Conservation (phyloP, 2,329 filamentous ascomycete species). For the Pseudogymnoascus sp. region DNA sequence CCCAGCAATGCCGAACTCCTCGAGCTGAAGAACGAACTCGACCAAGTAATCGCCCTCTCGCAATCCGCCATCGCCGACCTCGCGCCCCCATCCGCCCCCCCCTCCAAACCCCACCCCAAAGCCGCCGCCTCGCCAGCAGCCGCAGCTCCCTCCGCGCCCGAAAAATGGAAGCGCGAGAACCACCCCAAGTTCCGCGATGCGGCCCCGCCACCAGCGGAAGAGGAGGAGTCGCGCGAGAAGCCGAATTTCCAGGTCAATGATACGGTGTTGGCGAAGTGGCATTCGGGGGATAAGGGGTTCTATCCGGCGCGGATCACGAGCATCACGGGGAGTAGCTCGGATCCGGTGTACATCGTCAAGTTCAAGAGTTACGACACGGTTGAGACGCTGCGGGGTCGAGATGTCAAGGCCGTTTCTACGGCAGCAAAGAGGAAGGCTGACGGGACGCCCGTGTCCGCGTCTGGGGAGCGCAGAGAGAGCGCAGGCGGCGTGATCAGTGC, state of each 20-base stretch:
- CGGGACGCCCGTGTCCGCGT: slow-evolving; percentile 46
- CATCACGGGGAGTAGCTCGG: slow-evolving; percentile 84
- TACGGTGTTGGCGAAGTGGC: slow-evolving; percentile 81
- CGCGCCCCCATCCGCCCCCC: slow-evolving; percentile 42
- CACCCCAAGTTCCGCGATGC: slow-evolving; percentile 66
- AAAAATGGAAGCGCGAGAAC: slow-evolving; percentile 74
- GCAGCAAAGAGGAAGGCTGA: slow-evolving; percentile 81
- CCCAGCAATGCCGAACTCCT: slow-evolving; percentile 72
- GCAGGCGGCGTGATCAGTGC: slow-evolving; percentile 31
- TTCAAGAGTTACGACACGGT: slow-evolving; percentile 87
- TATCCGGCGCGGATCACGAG: slow-evolving; percentile 90
- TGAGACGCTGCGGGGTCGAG: slow-evolving; percentile 72
- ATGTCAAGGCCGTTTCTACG: slow-evolving; percentile 71
- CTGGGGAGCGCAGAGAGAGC: background rate
- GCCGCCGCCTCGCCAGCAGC: slow-evolving; percentile 27
- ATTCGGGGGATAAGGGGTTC: slow-evolving; percentile 78
- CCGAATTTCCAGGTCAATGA: slow-evolving; percentile 78
- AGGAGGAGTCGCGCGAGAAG: slow-evolving; percentile 30
- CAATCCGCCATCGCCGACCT: slow-evolving; percentile 76
- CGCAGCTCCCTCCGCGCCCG: slow-evolving; percentile 47
- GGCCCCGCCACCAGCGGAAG: slow-evolving; percentile 44
- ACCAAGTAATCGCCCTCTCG: slow-evolving; percentile 70
- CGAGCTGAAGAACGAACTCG: slow-evolving; percentile 70
- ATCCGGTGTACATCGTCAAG: slow-evolving; percentile 87
- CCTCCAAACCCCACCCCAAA: slow-evolving; percentile 25